Evolutionary conservation across 1,284 basidiomycete species (phyloP), one percentile per base, ranked within the genome.

Genomic region (Crepidotus sp.): DNA sequence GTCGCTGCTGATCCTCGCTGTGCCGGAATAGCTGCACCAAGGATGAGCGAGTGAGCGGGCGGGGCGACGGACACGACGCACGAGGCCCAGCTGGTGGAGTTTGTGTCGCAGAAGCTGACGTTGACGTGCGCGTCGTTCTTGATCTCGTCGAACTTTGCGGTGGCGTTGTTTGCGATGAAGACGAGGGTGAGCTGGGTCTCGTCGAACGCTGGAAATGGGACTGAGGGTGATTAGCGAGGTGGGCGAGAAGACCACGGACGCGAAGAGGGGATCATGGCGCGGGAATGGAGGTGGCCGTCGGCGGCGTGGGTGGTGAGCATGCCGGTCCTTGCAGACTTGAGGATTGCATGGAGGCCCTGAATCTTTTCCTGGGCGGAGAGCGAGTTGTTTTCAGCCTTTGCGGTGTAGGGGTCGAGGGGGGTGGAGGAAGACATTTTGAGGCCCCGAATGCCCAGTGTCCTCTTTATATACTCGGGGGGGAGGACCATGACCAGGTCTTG

Each of bases 51-150:
- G 21, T 3, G 22, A 11, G 13, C 31, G 31, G 19, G 22, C 10
- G 0, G n/a, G 10, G 14, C 21, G 13, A 19, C n/a, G 19, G 5
- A 21, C 10, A 9, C 3, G 17, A 61, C 68, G 50, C 48, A 85
- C 58, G 85, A 90, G 0, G 80, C 87, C 92, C 92, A 96, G 55
- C 78, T 76, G 6, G 87, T 91, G 7, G 77, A 74, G 22, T 71
- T 68, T 22, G 73, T 69, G 56, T 92, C 80, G 55, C 77, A 78
- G 65, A 86, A 93, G 31, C 77, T 78, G 46, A 93, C 76, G 58
- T 92, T 92, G 52, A 86, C 83, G 57, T 89, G 76, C 1, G 68
- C 54, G 58, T 92, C 86, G 50, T 84, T 74, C 50, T 82, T 63
- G 32, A 91, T 74, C 61, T 91, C 86, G 26, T 82, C 76, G 50